A percentile compares a stretch with the other conserved stretches of the same genome.
Evolutionary conservation across 331 rosid genomes (phyloP).

Genomic region (Cucumis variabilis): DNA sequence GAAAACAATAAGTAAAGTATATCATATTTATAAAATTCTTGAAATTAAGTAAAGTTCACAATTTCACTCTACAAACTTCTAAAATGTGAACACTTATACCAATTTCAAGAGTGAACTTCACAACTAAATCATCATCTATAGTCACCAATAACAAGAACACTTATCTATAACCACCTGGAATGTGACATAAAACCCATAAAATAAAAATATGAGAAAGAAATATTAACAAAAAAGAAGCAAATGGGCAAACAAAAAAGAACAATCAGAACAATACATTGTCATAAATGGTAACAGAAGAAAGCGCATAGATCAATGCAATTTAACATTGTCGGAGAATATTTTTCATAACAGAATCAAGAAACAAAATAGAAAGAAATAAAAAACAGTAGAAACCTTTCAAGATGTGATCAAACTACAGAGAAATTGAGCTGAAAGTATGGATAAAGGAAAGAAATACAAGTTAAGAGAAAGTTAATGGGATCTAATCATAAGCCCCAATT

Average conservation of each 20-base stretch:
- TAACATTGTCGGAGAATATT: background rate
- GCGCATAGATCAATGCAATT: background rate
- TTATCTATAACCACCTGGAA: no score
- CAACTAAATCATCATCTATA: background rate
- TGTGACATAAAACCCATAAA: background rate
- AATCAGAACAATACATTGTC: background rate
- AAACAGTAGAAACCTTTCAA: background rate
- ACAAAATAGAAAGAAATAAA: background rate
- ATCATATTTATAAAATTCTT: no score
- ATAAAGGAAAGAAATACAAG: background rate
- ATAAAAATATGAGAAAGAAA: background rate
- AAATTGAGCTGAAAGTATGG: background rate
- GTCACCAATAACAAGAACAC: background rate
- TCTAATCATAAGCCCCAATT: background rate
- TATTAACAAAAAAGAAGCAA: background rate
- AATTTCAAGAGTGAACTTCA: slow-evolving; percentile 3
- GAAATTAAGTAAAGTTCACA: no score
- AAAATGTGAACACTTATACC: background rate
- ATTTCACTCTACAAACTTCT: no score
- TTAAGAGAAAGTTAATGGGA: background rate
- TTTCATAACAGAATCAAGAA: background rate
- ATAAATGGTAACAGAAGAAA: background rate
- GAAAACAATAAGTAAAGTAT: no score
- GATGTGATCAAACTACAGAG: background rate
- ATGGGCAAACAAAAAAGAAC: background rate